These are phyloP conservation scores for Tolypocladium album DNA, from an alignment of 2,329 filamentous ascomycete genomes.

Conservation along the genomic window DNA sequence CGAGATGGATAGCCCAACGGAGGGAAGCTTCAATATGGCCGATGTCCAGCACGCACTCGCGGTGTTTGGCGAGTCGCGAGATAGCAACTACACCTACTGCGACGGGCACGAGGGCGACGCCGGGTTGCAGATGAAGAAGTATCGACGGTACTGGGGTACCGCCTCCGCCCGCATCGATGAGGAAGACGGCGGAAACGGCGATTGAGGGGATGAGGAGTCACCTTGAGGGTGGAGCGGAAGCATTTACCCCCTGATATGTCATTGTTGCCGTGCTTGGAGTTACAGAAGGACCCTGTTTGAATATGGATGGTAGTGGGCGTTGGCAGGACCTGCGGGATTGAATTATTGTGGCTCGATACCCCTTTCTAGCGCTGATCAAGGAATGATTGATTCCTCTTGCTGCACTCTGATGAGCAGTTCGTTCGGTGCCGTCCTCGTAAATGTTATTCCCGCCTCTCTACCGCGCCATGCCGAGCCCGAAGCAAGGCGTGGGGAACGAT, in stretches of 20 bases:
- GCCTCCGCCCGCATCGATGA: constrained; percentile 25
- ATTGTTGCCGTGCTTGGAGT: not conserved
- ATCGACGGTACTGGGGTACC: constrained; percentile 21
- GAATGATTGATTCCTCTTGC: not conserved
- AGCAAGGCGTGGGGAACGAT: not conserved
- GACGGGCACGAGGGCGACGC: constrained; percentile 20
- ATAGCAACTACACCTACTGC: constrained; percentile 18
- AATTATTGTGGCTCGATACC: constrained; percentile 3
- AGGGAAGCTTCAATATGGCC: constrained; percentile 13
- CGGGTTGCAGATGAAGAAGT: constrained; percentile 23
- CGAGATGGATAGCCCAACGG: constrained; percentile 22
- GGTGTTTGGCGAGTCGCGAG: constrained; percentile 11
- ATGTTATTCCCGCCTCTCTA: not conserved
- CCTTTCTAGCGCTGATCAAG: not conserved
- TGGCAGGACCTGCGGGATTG: not conserved
- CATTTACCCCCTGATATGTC: not conserved
- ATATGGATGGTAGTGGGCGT: not conserved
- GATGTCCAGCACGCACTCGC: constrained; percentile 8
- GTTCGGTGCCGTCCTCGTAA: not conserved
- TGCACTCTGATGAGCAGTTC: not conserved
- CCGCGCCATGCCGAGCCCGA: not conserved
- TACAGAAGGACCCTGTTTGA: not conserved
- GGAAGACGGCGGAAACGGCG: constrained; percentile 18
- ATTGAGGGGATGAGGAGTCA: constrained; percentile 6
- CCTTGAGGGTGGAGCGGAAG: not conserved